These are phyloP conservation scores for apple (Malus domestica) DNA, from an alignment of 306 rosid species.

Conservation along the genomic window DNA sequence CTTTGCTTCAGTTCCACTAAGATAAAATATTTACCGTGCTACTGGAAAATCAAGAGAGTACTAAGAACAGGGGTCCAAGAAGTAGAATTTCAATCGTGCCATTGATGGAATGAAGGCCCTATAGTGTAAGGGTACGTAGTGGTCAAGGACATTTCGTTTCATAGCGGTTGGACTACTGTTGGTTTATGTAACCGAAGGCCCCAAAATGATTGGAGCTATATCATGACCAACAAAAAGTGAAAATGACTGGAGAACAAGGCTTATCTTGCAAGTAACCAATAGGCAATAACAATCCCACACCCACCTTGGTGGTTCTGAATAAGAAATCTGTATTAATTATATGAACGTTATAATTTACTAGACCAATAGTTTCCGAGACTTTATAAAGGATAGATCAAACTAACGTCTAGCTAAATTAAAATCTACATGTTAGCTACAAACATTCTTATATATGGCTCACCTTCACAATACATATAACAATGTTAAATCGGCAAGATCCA, in stretches of 20 bases:
- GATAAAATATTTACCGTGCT: background rate
- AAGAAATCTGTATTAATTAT: background rate
- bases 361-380: background rate
- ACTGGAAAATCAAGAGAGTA: background rate
- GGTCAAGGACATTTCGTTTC: slow-evolving; percentile 19
- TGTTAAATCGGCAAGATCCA: too few relatives aligned
- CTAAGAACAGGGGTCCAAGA: background rate
- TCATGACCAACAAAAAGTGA: too few relatives aligned
- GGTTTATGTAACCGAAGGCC: background rate
- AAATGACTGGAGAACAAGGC: too few relatives aligned
- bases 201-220: too few relatives aligned
- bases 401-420: too few relatives aligned
- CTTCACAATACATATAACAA: too few relatives aligned
- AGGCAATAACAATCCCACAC: background rate
- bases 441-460: too few relatives aligned
- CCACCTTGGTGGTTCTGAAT: background rate
- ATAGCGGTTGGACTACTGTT: background rate
- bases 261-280: too few relatives aligned
- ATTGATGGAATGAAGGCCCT: background rate
- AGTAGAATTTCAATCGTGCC: background rate
- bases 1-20: background rate
- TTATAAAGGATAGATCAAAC: background rate
- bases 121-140: too few relatives aligned
- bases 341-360: background rate
- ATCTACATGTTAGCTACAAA: background rate